phyloP scores from a whole-genome alignment of 2,329 filamentous ascomycete genomes.

The Paraconiothyrium sp. region DNA sequence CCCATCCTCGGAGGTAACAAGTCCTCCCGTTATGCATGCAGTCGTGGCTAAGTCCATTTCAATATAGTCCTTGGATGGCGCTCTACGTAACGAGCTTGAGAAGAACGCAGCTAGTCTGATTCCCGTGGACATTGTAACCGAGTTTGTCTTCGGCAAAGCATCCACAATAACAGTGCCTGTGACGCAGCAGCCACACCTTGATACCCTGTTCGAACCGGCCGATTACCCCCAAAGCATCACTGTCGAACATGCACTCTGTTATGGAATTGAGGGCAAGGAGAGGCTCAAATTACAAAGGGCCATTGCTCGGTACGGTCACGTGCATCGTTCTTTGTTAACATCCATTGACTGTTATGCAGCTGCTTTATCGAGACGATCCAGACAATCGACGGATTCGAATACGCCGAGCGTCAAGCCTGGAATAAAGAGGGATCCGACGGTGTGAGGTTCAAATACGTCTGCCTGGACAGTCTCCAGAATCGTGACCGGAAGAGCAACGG shows the following conservation, averaged over 20 bases:
- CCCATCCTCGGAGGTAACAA: constrained; percentile 37
- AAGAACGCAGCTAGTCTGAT: constrained; percentile 41
- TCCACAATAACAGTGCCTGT: constrained; percentile 45
- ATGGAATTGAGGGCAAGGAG: constrained; percentile 37
- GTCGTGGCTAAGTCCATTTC: constrained; percentile 26
- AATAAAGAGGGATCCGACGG: constrained; percentile 44
- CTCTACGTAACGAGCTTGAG: constrained; percentile 40
- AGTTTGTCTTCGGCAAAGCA: constrained; percentile 40
- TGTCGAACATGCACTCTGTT: constrained; percentile 40
- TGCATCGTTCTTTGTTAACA: constrained; percentile 12
- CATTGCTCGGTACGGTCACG: constrained; percentile 34
- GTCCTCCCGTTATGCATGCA: constrained; percentile 17
- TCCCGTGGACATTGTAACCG: constrained; percentile 42
- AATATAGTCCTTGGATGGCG: constrained; percentile 38
- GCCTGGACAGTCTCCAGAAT: constrained; percentile 46
- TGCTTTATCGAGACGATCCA: constrained; percentile 44
- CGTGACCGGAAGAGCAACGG: constrained; percentile 35
- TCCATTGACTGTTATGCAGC: constrained; percentile 20
- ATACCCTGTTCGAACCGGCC: constrained; percentile 38
- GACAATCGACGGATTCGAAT: constrained; percentile 45
- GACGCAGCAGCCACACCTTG: constrained; percentile 37
- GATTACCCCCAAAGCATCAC: constrained; percentile 40
- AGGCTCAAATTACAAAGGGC: constrained; percentile 41
- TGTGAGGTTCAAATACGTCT: constrained; percentile 44
- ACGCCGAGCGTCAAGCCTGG: constrained; percentile 42